A percentile compares a stretch with the other conserved stretches of the same genome.
These are phyloP conservation scores for Vitis hybrid DNA, from an alignment of 177 flowering plant genomes.

Conservation along the genomic window DNA sequence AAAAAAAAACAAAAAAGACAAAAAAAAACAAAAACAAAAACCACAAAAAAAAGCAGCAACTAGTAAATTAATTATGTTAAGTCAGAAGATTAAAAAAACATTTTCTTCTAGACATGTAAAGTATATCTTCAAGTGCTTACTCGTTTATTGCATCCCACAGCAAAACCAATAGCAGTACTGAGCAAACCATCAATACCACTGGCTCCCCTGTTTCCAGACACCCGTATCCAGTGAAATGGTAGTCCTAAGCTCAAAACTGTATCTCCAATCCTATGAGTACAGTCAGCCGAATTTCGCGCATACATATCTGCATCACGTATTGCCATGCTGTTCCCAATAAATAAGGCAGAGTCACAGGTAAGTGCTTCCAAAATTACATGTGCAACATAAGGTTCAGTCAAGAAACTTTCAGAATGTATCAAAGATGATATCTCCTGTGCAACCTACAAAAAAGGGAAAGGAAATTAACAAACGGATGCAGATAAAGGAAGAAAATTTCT, in stretches of 20 bases:
- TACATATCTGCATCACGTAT: conserved; percentile 90
- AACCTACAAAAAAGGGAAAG: conserved; percentile 44
- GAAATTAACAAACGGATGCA: neutral
- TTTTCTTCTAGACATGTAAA: neutral
- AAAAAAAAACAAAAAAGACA: neutral
- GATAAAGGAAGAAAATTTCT: too few species aligned
- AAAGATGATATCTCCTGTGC: conserved; percentile 67
- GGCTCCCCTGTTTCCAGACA: conserved; percentile 86
- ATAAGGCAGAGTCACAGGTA: conserved; percentile 59
- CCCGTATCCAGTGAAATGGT: conserved; percentile 44
- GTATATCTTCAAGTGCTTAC: conserved; percentile 33
- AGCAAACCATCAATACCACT: conserved; percentile 99
- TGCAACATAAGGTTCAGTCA: conserved; percentile 88
- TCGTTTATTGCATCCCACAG: conserved; percentile 79
- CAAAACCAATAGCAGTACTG: conserved; percentile 90
- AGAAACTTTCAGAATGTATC: conserved; percentile 47
- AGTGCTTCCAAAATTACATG: conserved; percentile 51
- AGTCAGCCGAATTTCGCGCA: conserved; percentile 43
- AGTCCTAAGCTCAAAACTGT: conserved; percentile 32
- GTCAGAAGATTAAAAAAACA: neutral
- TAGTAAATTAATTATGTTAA: neutral
- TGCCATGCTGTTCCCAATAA: conserved; percentile 92
- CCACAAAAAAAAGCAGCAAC: neutral
- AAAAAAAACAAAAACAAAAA: neutral
- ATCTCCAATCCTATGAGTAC: conserved; percentile 18